Percentiles rank a stretch among this genome's conserved stretches.
These are phyloP conservation scores for Lolium rigidum DNA, from an alignment of 176 grass and related monocot genomes.

Conservation along the genomic window DNA sequence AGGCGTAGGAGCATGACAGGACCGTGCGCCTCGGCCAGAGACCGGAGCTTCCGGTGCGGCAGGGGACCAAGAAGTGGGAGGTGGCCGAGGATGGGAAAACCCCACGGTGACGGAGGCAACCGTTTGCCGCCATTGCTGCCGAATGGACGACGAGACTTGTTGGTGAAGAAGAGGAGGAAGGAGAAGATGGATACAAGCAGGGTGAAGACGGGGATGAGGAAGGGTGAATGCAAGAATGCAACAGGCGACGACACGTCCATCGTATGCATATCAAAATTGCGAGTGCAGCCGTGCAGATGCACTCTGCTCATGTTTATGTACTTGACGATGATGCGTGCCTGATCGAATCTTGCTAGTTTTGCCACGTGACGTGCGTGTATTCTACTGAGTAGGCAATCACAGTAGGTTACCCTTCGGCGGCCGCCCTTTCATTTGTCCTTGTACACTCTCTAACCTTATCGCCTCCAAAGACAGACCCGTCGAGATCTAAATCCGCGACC, in stretches of 20 bases:
- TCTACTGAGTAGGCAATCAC: too few relatives aligned
- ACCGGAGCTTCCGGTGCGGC: constrained; percentile 42
- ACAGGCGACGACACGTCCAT: background rate
- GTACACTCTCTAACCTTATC: background rate
- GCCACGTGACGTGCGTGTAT: background rate
- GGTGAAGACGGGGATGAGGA: background rate
- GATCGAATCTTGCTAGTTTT: background rate
- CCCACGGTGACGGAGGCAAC: constrained; percentile 38
- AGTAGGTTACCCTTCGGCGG: too few relatives aligned
- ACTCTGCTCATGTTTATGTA: background rate
- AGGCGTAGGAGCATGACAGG: constrained; percentile 58
- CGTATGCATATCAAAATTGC: too few relatives aligned
- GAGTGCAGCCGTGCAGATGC: too few relatives aligned
- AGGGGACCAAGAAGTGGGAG: constrained; percentile 53
- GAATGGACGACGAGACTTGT: too few relatives aligned
- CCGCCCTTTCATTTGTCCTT: background rate
- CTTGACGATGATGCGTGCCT: background rate
- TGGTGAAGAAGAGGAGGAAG: too few relatives aligned
- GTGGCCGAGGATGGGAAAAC: constrained; percentile 64
- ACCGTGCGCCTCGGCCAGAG: constrained; percentile 48
- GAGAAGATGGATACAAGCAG: too few relatives aligned
- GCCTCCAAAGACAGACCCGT: background rate
- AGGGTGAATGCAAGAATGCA: background rate
- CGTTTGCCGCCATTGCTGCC: too few relatives aligned
- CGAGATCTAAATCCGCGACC: background rate